Conservation (phyloP, 768 basidiomycete species). For the Leccinum subgranulosum region DNA sequence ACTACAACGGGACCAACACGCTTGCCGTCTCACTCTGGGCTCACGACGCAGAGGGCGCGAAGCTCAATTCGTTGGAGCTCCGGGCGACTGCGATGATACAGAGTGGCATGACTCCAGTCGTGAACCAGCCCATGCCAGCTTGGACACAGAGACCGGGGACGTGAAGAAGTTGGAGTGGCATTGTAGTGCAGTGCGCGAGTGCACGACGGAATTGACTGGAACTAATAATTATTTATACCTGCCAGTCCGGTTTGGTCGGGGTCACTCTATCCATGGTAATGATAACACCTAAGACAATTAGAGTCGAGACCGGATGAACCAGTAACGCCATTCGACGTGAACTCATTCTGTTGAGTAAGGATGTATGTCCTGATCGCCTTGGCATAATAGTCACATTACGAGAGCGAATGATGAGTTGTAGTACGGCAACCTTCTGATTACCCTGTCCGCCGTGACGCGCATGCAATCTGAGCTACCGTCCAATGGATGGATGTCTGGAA, state of each 20-base stretch:
- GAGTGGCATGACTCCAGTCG: constrained; percentile 21
- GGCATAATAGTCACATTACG: not conserved
- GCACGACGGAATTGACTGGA: not conserved
- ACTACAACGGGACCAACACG: constrained; percentile 46
- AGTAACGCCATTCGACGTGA: no score
- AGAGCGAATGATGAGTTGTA: not conserved
- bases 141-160: constrained; percentile 20
- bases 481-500: no score
- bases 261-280: no score
- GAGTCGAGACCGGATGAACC: no score
- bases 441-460: no score
- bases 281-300: no score
- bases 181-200: not conserved
- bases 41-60: constrained; percentile 38
- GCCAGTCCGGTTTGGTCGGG: not conserved
- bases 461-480: no score
- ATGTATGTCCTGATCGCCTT: no score
- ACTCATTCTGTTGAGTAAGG: no score
- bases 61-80: constrained; percentile 38
- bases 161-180: constrained; percentile 1
- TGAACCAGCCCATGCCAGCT: constrained; percentile 27
- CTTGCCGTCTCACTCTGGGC: constrained; percentile 50
- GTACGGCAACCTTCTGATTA: not conserved
- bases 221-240: not conserved
- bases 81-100: constrained; percentile 33